Evolutionary conservation across 495 filamentous ascomycete genomes (phyloP), one percentile per base, ranked within the genome.

Genomic region (Schizothecium vesticola): DNA sequence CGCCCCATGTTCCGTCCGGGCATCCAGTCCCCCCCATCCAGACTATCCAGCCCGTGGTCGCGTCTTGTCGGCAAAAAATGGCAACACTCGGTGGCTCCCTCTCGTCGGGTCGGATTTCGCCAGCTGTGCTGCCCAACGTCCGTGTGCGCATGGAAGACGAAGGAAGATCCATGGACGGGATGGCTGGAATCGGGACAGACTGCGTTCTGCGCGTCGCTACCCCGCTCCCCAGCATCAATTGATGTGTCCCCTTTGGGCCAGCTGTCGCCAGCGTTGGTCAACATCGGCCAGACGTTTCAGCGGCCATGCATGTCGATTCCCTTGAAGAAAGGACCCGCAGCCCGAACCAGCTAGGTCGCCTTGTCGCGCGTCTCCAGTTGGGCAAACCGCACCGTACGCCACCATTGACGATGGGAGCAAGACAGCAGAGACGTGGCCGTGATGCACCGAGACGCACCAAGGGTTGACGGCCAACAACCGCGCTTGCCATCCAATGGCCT

Each of bases 101-200:
- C 19, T 51, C 43, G 19, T 51, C 43, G 43, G 43, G 43, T 51
- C 43, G 43, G 33, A 64, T 51, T 64, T 23, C 36, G 29, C 61
- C 29, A 24, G 29, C 21, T 64, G 13, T 29, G 63, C 43, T 65
- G 63, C 63, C 63, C 63, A 65, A 65, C 63, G 63, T 56, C 51
- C 51, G 24, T 61, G 26, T 31, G 26, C 19, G 60, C 19, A 61
- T 51, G 43, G 43, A 51, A 51, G 43, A 51, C 7, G 43, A 51
- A n/a, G 43, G 43, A 51, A 51, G 43, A 51, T 51, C 16, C 43
- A 51, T 51, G 43, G 19, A 51, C 43, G 43, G 43, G 19, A n/a
- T 51, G 43, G 43, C 43, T 51, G 60, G 19, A 56, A n/a, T 22
- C 51, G 23, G 25, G 31, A 21, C 33, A 43, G 33, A 43, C 33